Conservation (phyloP, 805 yeast genomes). For the Yarrowia sp. region DNA sequence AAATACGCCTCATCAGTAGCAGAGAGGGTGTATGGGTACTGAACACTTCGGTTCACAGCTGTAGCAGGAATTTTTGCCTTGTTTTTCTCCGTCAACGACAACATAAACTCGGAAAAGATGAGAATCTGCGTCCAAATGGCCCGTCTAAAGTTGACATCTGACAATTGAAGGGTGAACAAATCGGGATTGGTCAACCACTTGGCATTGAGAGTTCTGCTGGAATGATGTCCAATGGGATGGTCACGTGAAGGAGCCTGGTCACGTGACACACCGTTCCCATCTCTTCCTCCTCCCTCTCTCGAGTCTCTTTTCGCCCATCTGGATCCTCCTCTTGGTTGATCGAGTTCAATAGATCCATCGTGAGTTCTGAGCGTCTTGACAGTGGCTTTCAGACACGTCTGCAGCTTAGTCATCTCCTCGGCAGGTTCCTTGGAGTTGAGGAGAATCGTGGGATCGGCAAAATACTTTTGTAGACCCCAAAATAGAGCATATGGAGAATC, state of each 20-base stretch:
- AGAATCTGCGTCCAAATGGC: slow-evolving; percentile 47
- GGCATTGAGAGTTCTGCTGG: slow-evolving; percentile 45
- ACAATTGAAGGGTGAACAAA: slow-evolving; percentile 49
- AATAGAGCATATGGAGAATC: slow-evolving; percentile 44
- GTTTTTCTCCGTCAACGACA: slow-evolving; percentile 42
- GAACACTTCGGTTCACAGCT: slow-evolving; percentile 43
- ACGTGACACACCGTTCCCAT: background rate
- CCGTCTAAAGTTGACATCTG: slow-evolving; percentile 48
- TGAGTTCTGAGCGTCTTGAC: slow-evolving; percentile 42
- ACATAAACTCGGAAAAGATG: slow-evolving; percentile 47
- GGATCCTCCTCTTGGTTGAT: background rate
- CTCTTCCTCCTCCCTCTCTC: background rate
- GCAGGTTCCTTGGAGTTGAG: slow-evolving; percentile 39
- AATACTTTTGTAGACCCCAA: slow-evolving; percentile 48
- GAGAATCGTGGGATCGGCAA: slow-evolving; percentile 46
- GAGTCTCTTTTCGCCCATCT: slow-evolving; percentile 12
- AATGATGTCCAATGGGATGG: background rate
- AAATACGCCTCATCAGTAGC: slow-evolving; percentile 43
- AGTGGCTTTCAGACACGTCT: slow-evolving; percentile 40
- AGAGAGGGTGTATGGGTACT: slow-evolving; percentile 42
- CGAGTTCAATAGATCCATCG: slow-evolving; percentile 6
- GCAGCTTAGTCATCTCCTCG: slow-evolving; percentile 5
- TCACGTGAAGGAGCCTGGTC: background rate
- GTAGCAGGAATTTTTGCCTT: slow-evolving; percentile 36
- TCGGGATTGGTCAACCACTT: slow-evolving; percentile 51